Base-by-base conservation (phyloP, 2,329 filamentous ascomycete genomes). In the Stagonosporopsis vannaccii region DNA sequence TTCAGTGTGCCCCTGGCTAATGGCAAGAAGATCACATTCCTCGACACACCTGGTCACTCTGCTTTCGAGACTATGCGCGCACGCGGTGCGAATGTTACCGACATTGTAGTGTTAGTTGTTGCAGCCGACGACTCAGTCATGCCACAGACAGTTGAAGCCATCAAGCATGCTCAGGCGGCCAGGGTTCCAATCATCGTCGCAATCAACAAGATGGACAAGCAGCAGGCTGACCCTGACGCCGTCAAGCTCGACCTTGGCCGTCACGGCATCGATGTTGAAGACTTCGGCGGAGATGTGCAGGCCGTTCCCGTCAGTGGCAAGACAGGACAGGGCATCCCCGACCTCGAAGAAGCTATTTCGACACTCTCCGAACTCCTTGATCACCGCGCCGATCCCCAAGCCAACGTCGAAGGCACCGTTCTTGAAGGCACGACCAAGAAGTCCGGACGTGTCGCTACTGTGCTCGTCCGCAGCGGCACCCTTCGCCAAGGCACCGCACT, bases 101-200 rank as follows among this genome's bases (percentile, higher is more conserved):
- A 99, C 73, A 97, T 99, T 64, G 92, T 99, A 13, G 89, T 99
- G 37, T 80, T 99, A 19, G 95, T 99, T 0, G 94, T 99, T 20
- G 95, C 95, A 6, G 94, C 94, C 8, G 95, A 99, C 73, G 96
- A 99, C 73, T 95, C 92, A 72, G 94, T 99, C 66, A 99, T 95
- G 81, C 95, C 95, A 3, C 95, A 99, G 72, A 99, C 96, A 0
- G 81, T 98, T 2, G 95, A 99, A 79, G 95, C 95, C 6, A 87
- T 99, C 72, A 97, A 96, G 76, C 95, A 99, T 73, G 94, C 95
- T 7, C 90, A 89, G 53, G 83, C 85, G 26, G 91, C 95, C 46
- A 89, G 90, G 59, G 95, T 98, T 0, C 94, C 95, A 5, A 94
- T 99, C 45, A 97, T 99, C 56, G 95, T 99, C 46, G 96, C 96